These are phyloP conservation scores for Aspergillus amoenus DNA, from an alignment of 2,329 filamentous ascomycete genomes.

Conservation along the genomic window DNA sequence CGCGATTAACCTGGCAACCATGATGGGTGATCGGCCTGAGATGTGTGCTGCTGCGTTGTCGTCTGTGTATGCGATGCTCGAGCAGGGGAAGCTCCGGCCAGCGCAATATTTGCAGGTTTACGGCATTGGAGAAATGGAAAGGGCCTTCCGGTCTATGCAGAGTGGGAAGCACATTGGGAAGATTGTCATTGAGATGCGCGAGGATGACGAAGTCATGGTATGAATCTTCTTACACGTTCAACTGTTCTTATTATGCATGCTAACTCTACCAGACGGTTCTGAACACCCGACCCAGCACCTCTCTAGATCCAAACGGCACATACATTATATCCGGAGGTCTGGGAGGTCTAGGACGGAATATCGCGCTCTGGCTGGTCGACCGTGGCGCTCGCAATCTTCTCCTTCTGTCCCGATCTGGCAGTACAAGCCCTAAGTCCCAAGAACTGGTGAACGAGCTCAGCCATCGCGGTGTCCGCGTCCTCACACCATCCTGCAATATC, in stretches of 20 bases:
- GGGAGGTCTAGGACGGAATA: slow-evolving; percentile 11
- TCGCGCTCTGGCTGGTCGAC: slow-evolving; percentile 6
- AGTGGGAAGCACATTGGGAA: slow-evolving; percentile 2
- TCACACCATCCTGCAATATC: background rate
- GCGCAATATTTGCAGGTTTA: background rate
- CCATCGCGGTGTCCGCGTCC: background rate
- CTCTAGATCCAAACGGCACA: background rate
- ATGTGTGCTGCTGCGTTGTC: background rate
- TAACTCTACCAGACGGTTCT: background rate
- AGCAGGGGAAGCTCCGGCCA: background rate
- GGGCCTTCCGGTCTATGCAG: background rate
- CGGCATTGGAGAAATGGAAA: background rate
- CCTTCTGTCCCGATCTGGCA: slow-evolving; percentile 11
- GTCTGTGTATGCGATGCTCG: background rate
- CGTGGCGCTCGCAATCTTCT: slow-evolving; percentile 10
- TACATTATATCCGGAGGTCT: slow-evolving; percentile 13
- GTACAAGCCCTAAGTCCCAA: background rate
- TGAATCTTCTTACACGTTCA: background rate
- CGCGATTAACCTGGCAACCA: background rate
- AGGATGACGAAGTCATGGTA: background rate
- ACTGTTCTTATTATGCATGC: too few species aligned
- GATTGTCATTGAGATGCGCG: background rate
- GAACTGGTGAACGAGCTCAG: background rate
- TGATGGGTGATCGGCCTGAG: background rate
- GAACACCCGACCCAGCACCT: background rate